phyloP scores from a whole-genome alignment of 371 early-diverging fungal genomes.

The Antonospora locustae region DNA sequence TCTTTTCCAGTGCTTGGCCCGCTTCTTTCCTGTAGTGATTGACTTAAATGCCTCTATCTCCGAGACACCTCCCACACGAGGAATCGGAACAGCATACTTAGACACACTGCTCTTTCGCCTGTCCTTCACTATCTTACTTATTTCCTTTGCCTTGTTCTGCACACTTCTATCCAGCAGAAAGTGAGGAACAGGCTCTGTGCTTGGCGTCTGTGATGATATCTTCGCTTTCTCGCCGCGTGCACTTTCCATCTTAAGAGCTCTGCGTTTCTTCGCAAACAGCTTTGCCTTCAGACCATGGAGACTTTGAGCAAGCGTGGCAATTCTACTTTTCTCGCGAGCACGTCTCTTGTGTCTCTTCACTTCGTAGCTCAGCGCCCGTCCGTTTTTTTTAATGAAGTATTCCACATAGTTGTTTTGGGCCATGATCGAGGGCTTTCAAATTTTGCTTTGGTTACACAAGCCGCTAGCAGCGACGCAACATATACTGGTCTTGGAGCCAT shows the following conservation, averaged over 20 bases:
- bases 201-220: slow-evolving; percentile 60
- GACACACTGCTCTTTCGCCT: slow-evolving; percentile 97
- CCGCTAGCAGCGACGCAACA: too few relatives aligned
- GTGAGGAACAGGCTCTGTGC: slow-evolving; percentile 82
- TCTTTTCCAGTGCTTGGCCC: slow-evolving; percentile 88
- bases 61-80: slow-evolving; percentile 90
- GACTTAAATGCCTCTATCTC: slow-evolving; percentile 98
- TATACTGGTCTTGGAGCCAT: too few relatives aligned
- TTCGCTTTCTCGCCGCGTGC: slow-evolving; percentile 66
- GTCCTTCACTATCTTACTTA: slow-evolving; percentile 95
- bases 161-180: slow-evolving; percentile 96
- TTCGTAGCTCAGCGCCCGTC: slow-evolving; percentile 82
- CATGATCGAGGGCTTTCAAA: slow-evolving; percentile 52
- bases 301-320: slow-evolving; percentile 76
- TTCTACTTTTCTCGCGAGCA: slow-evolving; percentile 77
- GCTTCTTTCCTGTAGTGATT: slow-evolving; percentile 80
- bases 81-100: slow-evolving; percentile 88
- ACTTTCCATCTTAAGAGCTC: slow-evolving; percentile 89
- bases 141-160: slow-evolving; percentile 68
- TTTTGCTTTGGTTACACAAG: too few relatives aligned
- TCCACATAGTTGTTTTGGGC: slow-evolving; percentile 99
- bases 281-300: slow-evolving; percentile 94
- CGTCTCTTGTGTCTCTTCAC: slow-evolving; percentile 83
- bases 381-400: slow-evolving; percentile 87
- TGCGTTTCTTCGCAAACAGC: slow-evolving; percentile 90